phyloP scores from a whole-genome alignment of 2,329 filamentous ascomycete genomes.

The Pseudogymnoascus sp. region DNA sequence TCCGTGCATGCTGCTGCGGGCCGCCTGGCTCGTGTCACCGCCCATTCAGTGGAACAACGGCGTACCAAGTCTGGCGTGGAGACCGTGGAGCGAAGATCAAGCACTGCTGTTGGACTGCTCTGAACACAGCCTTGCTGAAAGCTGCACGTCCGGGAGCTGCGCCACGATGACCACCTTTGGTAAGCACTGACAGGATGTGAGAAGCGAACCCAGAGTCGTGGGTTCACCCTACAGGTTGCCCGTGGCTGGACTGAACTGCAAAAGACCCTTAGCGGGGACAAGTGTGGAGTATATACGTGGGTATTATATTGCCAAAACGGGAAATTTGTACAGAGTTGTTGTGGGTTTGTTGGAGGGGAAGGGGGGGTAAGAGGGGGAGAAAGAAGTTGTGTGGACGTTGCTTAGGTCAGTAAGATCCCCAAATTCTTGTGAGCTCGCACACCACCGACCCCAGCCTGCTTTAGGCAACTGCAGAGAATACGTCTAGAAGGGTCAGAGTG shows the following conservation, averaged over 20 bases:
- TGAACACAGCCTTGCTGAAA: conserved; percentile 4
- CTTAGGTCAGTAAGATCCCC: neutral
- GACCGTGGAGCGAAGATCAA: neutral
- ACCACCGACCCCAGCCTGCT: conserved; percentile 3
- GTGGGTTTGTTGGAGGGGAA: neutral
- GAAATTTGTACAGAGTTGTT: conserved; percentile 4
- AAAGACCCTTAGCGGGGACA: neutral
- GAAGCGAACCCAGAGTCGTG: conserved; percentile 2
- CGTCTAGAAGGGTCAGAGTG: neutral
- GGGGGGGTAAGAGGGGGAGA: neutral
- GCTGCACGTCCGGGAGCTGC: neutral
- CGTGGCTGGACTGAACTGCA: neutral
- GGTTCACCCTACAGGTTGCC: neutral
- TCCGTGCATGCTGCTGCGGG: conserved; percentile 1
- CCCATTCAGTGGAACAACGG: neutral
- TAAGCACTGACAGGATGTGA: conserved; percentile 7
- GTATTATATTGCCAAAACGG: conserved; percentile 2
- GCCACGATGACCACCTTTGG: neutral
- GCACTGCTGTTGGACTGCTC: neutral
- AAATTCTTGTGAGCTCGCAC: conserved; percentile 1
- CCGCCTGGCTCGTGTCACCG: conserved; percentile 3
- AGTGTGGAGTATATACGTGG: conserved; percentile 4
- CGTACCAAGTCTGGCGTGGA: conserved; percentile 1
- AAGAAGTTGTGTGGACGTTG: neutral
- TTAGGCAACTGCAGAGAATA: neutral